Evolutionary conservation across 192 early-diverging fungal species (phyloP), one percentile per base, ranked within the genome.

Genomic region (Backusella tarrabulga): DNA sequence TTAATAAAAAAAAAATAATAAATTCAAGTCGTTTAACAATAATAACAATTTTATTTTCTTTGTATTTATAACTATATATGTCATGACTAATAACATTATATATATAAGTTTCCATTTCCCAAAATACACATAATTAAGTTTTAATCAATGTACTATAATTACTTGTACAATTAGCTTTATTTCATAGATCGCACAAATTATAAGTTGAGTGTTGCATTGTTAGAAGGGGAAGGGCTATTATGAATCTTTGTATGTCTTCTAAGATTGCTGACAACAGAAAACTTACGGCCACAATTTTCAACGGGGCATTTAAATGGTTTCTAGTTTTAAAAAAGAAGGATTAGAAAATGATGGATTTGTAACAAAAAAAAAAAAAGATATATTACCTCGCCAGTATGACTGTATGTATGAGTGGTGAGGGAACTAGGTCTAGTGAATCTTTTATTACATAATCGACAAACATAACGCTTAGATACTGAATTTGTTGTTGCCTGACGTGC

Each of bases 321-420:
- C 15, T 44, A 17, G 14, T 44, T 4, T 44, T 44, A 50, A 50
- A 50, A 46, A 50, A 50, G n/a, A 50, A 50, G 15, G 4, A 3
- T 44, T 4, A 17, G 15, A 0, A 15, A 44, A 44, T 44, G 15
- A 44, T 15, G 11, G 4, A 15, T 44, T 44, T 34, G 32, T 17
- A 68, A 35, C 0, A 67, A 44, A n/a, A 15, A 46, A 46, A 46
- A 46, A 46, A 46, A 46, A 46, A 46, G 34, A 35, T 44, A 15
- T 44, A 6, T 74, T 74, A 74, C 56, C 50, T 81, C 80, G n/a
- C 80, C 80, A 29, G 80, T 81, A 70, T 81, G 80, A 14, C 76
- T 77, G 23, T 77, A 77, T 6, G 60, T 78, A 52, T 81, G 80
- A 21, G 76, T 81, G 21, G 71, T 77, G 19, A 81, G 50, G 4